These are phyloP conservation scores for Tuctoria greenei DNA, from an alignment of 176 grass and related monocot genomes.

Conservation along the genomic window DNA sequence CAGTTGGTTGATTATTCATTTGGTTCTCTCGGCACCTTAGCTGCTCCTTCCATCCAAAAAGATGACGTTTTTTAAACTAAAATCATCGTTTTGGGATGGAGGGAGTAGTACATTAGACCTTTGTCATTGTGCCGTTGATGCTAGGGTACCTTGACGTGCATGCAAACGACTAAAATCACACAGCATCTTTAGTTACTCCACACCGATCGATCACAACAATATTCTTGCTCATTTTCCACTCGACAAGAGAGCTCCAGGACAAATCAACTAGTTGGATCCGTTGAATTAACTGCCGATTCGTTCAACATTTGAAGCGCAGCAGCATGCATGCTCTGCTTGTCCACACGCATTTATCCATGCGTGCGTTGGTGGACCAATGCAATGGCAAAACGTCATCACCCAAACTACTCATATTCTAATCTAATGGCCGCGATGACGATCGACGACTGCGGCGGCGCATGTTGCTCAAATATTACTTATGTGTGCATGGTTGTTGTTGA, in stretches of 20 bases:
- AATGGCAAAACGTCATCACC: conserved; percentile 15
- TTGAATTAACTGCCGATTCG: background rate
- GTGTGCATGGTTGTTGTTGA: background rate
- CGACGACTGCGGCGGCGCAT: background rate
- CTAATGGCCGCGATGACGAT: no score
- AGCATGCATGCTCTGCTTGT: background rate
- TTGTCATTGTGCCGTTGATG: background rate
- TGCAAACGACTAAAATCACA: background rate
- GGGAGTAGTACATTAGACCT: no score
- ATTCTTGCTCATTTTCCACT: background rate
- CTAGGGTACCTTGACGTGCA: background rate
- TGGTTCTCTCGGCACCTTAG: background rate
- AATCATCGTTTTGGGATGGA: no score
- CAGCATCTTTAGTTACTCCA: background rate
- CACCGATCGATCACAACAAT: background rate
- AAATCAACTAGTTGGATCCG: background rate
- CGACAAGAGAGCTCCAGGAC: background rate
- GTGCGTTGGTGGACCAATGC: conserved; percentile 16
- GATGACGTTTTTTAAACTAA: no score
- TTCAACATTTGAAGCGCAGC: background rate
- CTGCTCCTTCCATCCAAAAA: background rate
- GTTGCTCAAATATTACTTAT: background rate
- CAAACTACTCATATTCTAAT: background rate
- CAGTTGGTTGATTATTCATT: background rate
- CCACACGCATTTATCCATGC: background rate